phyloP scores from a whole-genome alignment of 106 monocot genomes.

The Acanthochlamys bracteata region DNA sequence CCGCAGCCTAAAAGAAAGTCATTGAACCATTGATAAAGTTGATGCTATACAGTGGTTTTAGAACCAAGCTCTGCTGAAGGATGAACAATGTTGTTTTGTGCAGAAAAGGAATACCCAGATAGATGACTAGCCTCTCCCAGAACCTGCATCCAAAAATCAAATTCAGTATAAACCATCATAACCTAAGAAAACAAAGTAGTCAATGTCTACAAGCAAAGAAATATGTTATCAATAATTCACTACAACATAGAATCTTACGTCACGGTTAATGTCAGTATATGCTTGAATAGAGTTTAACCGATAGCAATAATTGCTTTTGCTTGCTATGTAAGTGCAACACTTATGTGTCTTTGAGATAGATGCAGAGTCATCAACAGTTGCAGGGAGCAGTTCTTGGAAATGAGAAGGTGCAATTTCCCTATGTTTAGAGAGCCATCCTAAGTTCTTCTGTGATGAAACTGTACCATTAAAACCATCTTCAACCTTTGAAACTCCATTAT shows the following conservation, averaged over 20 bases:
- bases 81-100: slow-evolving; percentile 90
- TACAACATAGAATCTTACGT: slow-evolving; percentile 43
- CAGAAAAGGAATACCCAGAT: slow-evolving; percentile 89
- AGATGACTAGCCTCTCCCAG: slow-evolving; percentile 90
- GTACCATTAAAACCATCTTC: slow-evolving; percentile 39
- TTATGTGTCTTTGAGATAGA: slow-evolving; percentile 52
- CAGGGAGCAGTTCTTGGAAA: slow-evolving; percentile 27
- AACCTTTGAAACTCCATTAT: slow-evolving; percentile 19
- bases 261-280: slow-evolving; percentile 88
- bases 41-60: slow-evolving; percentile 82
- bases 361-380: slow-evolving; percentile 17
- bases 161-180: not conserved
- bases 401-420: slow-evolving; percentile 38
- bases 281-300: slow-evolving; percentile 92
- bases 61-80: slow-evolving; percentile 77
- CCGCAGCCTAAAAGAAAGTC: no score
- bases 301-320: slow-evolving; percentile 81
- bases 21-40: no score
- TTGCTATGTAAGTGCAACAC: slow-evolving; percentile 92
- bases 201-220: not conserved
- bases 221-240: not conserved
- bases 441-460: slow-evolving; percentile 27
- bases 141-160: slow-evolving; percentile 34
- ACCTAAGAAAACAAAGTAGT: not conserved
- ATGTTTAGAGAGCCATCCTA: slow-evolving; percentile 56